phyloP scores from a whole-genome alignment of 2,329 filamentous ascomycete species.

The Alternaria triticina region DNA sequence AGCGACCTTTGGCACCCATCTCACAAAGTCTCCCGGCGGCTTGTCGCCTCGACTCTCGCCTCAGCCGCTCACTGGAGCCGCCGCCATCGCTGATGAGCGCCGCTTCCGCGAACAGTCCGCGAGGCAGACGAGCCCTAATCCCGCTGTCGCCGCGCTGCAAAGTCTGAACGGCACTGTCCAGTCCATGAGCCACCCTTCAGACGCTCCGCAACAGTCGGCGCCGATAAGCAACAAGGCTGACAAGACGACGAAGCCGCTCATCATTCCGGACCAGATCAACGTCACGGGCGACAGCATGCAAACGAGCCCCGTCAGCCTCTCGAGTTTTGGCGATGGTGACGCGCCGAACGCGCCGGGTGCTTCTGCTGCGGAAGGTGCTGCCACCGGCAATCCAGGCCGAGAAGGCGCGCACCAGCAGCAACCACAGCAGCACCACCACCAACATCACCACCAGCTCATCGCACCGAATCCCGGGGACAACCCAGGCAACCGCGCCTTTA shows the following conservation, averaged over 20 bases:
- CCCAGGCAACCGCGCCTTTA: conserved; percentile 62
- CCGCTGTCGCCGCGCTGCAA: conserved; percentile 52
- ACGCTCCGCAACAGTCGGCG: conserved; percentile 51
- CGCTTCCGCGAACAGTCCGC: conserved; percentile 51
- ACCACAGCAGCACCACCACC: conserved; percentile 32
- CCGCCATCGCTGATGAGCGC: conserved; percentile 57
- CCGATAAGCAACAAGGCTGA: conserved; percentile 58
- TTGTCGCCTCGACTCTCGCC: conserved; percentile 51
- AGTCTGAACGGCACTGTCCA: conserved; percentile 51
- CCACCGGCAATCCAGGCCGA: conserved; percentile 49
- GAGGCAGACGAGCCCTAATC: conserved; percentile 58
- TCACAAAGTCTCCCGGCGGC: conserved; percentile 52
- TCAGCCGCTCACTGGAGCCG: conserved; percentile 55
- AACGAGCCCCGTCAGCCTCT: conserved; percentile 60
- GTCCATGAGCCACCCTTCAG: conserved; percentile 43
- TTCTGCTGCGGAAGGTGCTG: conserved; percentile 59
- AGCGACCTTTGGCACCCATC: conserved; percentile 45
- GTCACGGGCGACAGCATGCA: conserved; percentile 55
- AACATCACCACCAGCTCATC: conserved; percentile 43
- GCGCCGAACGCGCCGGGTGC: conserved; percentile 54
- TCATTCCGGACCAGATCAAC: conserved; percentile 53
- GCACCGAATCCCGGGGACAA: conserved; percentile 45
- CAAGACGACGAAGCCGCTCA: conserved; percentile 56
- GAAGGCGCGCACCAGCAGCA: conserved; percentile 46
- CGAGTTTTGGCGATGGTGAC: conserved; percentile 61